Evolutionary conservation across 345 rosid genomes (phyloP), one percentile per base, ranked within the genome.

Genomic region (Eucalyptus cloeziana): DNA sequence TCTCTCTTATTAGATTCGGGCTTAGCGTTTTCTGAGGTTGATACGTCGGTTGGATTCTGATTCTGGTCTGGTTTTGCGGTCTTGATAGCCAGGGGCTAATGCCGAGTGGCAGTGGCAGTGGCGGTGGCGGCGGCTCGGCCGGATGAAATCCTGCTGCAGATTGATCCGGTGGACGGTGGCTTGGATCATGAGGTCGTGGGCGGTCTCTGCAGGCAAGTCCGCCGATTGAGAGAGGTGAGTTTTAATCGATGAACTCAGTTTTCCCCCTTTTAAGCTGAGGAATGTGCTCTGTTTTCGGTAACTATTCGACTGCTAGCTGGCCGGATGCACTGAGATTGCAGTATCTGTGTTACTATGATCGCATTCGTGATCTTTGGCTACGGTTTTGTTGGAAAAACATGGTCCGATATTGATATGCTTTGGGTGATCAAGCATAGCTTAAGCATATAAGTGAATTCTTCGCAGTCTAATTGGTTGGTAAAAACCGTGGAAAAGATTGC

Each of bases 141-240:
- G 22, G 96, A 96, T 87, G 96, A 97, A 88, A 94, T 96, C 33
- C 95, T 95, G 88, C 89, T 96, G 83, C 91, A 98, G 90, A 95
- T 96, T 86, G 98, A 96, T 94, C 98, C 96, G 16, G 92, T 96
- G 94, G 95, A 93, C 49, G 93, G 93, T 31, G 97, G 96, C 47
- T 86, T 95, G 33, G 98, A 97, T 80, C 96, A 94, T 86, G 96
- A 95, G 95, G 93, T 96, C 52, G 52, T 50, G 50, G 88, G 93
- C 10, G 96, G 96, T 88, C 98, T 96, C 76, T 93, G 90, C 88
- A 88, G 94, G 92, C 98, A 96, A 93, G 98, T 95, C 86, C 92
- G 89, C 69, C 97, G 88, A 86, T 92, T 96, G 89, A 94, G 96
- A 89, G 94, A 95, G 60, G 96, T 94, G 71, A 91, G 90, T 64